Evolutionary conservation across 2,329 filamentous ascomycete genomes (phyloP), one percentile per base, ranked within the genome.

Genomic region (Aspergillus nomiae): DNA sequence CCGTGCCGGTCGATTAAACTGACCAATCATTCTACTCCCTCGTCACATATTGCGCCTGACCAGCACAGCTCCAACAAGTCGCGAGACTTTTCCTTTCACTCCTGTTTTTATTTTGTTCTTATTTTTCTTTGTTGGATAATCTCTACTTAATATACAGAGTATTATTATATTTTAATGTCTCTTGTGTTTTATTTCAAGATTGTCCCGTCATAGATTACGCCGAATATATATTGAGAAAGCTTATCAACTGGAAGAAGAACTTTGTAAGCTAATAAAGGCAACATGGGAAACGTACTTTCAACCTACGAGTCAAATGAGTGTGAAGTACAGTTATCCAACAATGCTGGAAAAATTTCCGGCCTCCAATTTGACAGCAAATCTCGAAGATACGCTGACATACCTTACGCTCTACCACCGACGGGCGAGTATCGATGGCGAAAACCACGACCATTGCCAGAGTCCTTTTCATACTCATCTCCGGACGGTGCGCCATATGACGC

Each of bases 391-490:
- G 56, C 76, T 65, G 67, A 70, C 5, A 70, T 82, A 38, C 77
- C 79, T 0, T 82, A 81, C 58, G 80, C 80, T 1, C 70, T 77
- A 14, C 76, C 80, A 0, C 80, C 80, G 0, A 74, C 72, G 1
- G 76, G 76, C 12, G 58, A 74, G 6, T 65, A 74, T 24, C 71
- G 79, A 53, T 82, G 78, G 78, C 74, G 76, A 55, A 78, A 76
- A 38, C 78, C 80, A 6, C 68, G 70, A 38, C 71, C 75, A 1
- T 65, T 80, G 2, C 75, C 76, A 1, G 9, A 65, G 5, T 74
- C 74, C 54, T 67, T 65, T 3, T 79, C 76, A 58, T 70, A 69
- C 56, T 66, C 66, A n/a, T 56, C 58, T 0, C 54, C 66, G 14
- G 71, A 58, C 24, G 43, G 38, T 21, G 68, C 0, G 5, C 73